Evolutionary conservation across 139 green algal species (phyloP), one percentile per base, ranked within the genome.

Genomic region (Helicosporidium sp.): DNA sequence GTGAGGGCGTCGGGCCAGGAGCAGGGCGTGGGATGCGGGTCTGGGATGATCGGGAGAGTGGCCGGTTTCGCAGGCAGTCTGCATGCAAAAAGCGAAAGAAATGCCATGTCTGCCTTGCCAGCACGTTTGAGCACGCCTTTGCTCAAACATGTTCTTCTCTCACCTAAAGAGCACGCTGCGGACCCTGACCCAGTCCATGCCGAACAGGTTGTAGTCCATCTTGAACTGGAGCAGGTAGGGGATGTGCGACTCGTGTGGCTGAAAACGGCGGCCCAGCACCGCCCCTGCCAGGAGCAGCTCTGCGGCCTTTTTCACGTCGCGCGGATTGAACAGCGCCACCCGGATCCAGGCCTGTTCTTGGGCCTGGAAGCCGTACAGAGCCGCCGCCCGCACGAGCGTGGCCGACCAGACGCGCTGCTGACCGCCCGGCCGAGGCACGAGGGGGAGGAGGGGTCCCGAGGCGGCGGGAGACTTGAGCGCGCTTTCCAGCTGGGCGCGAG

Each of bases 191-290:
- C 64, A 66, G 17, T 66, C 75, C 85, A 94, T 94, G 35, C 85
- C 85, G 15, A 71, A 60, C 49, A 95, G 64, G 57, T 95, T 95
- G 64, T 82, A 79, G 59, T 94, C 85, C 13, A 92, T 73, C 74
- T 92, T 94, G 51, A 95, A 53, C 56, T 96, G 86, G 48, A 96
- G 73, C 46, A 95, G 57, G 62, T 78, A 96, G 22, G 86, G 87
- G 13, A 96, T 57, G 66, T 96, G 86, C 2, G 75, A 61, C 57
- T 96, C 86, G 54, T 91, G 77, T 0, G 82, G 76, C 65, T 93
- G 78, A 39, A 89, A 86, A 5, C 36, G 41, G 2, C 73, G 51
- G 0, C 70, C 70, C 47, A 92, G 41, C 5, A 94, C 55, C 4
- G 62, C 73, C 2, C 85, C 85, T n/a, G 40, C 74, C 46, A 80